phyloP scores from a whole-genome alignment of 1,284 basidiomycete species.

The Ustilago hordei region DNA sequence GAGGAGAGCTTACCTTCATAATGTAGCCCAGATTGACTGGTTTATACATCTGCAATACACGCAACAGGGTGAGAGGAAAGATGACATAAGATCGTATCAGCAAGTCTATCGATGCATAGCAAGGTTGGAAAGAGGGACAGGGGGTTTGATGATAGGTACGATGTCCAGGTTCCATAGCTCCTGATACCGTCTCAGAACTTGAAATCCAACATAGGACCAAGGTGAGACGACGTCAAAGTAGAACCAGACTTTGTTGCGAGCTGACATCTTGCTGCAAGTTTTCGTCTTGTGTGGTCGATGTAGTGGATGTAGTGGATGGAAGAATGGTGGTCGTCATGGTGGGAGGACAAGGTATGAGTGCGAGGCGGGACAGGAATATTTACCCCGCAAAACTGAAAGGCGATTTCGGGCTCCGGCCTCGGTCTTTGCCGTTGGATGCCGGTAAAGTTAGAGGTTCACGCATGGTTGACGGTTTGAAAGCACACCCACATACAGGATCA shows the following conservation, averaged over 20 bases:
- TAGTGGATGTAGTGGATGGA: not conserved
- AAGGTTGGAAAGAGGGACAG: too few relatives aligned
- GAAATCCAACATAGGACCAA: conserved; percentile 62
- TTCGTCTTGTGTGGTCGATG: not conserved
- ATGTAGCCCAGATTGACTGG: conserved; percentile 64
- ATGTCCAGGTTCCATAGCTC: conserved; percentile 59
- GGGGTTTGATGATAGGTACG: conserved; percentile 10
- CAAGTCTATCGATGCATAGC: too few relatives aligned
- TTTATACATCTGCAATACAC: conserved; percentile 27
- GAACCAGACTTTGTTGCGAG: conserved; percentile 52
- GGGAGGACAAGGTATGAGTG: not conserved
- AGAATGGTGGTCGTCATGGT: not conserved
- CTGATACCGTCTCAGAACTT: conserved; percentile 56
- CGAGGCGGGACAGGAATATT: not conserved
- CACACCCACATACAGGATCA: not conserved
- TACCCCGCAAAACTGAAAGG: conserved; percentile 24
- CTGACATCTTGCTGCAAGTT: conserved; percentile 11
- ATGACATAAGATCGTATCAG: too few relatives aligned
- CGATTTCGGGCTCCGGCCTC: conserved; percentile 1
- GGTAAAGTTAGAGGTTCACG: not conserved
- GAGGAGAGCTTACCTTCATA: conserved; percentile 57
- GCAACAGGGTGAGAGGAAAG: too few relatives aligned
- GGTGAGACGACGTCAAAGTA: conserved; percentile 67
- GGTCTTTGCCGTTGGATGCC: not conserved
- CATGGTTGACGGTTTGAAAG: not conserved